phyloP scores from a whole-genome alignment of 805 yeast genomes.

The Jamesozyma jinghongensis region DNA sequence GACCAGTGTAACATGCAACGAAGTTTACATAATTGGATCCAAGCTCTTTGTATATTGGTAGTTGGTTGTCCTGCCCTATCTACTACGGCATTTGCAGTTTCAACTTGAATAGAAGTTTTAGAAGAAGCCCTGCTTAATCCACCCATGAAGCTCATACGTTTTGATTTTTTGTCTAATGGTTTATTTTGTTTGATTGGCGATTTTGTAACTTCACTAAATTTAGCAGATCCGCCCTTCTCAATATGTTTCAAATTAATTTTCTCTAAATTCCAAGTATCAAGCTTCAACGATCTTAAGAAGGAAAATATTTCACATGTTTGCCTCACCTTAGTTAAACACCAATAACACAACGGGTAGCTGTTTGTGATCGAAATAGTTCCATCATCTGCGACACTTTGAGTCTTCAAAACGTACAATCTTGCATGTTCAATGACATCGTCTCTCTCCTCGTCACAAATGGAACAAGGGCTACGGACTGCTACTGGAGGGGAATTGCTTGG shows the following conservation, averaged over 20 bases:
- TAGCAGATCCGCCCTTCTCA: slow-evolving; percentile 11
- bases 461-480: slow-evolving; percentile 67
- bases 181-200: not conserved
- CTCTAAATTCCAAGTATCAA: slow-evolving; percentile 52
- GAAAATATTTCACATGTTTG: slow-evolving; percentile 78
- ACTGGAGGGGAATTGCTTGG: slow-evolving; percentile 53
- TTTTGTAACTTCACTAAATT: slow-evolving; percentile 11
- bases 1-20: slow-evolving; percentile 78
- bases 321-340: slow-evolving; percentile 71
- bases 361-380: slow-evolving; percentile 22
- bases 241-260: slow-evolving; percentile 25
- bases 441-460: slow-evolving; percentile 75
- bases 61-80: slow-evolving; percentile 23
- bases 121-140: slow-evolving; percentile 13
- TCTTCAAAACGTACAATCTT: slow-evolving; percentile 60
- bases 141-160: slow-evolving; percentile 24
- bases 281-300: slow-evolving; percentile 55
- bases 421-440: slow-evolving; percentile 66
- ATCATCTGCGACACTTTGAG: slow-evolving; percentile 31
- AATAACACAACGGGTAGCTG: slow-evolving; percentile 67
- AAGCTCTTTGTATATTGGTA: slow-evolving; percentile 39
- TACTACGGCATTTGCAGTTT: slow-evolving; percentile 7
- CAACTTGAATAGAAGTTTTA: slow-evolving; percentile 12
- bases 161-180: slow-evolving; percentile 15
- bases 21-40: slow-evolving; percentile 55